Evolutionary conservation across 2,329 filamentous ascomycete genomes (phyloP).

Genomic region (Lomentospora prolificans): DNA sequence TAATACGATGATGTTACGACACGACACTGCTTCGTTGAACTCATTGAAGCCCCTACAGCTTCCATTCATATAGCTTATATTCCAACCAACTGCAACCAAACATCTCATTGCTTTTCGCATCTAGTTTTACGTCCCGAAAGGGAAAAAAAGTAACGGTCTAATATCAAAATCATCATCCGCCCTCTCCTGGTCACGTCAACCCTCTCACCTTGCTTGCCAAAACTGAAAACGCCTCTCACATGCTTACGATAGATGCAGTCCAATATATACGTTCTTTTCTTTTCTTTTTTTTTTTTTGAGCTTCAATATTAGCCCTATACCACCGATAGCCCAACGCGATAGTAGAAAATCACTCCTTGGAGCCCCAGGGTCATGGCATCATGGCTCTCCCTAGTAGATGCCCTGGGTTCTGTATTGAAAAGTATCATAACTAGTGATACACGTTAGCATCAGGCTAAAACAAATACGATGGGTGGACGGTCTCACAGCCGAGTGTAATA

Average conservation of each 20-base stretch:
- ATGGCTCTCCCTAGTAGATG: constrained; percentile 54
- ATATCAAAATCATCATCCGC: neutral
- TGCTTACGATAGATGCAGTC: neutral
- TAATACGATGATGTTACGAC: no score
- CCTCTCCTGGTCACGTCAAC: neutral
- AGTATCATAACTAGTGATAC: constrained; percentile 56
- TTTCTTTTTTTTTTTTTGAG: neutral
- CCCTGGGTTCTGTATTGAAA: constrained; percentile 84
- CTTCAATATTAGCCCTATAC: no score
- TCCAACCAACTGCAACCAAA: no score
- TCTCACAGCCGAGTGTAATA: constrained; percentile 78
- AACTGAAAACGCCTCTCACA: neutral
- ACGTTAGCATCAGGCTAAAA: constrained; percentile 12
- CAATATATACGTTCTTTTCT: neutral
- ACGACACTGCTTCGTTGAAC: no score
- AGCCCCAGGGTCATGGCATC: no score
- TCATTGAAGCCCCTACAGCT: no score
- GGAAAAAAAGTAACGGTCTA: neutral
- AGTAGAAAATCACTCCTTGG: no score
- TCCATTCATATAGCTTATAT: no score
- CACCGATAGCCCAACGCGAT: no score
- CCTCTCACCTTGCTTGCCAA: neutral
- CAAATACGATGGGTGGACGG: neutral
- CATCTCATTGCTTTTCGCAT: no score
- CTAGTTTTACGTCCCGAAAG: constrained; percentile 1